Conservation (phyloP, 2,329 filamentous ascomycete species). For the Rosellinia necatrix region DNA sequence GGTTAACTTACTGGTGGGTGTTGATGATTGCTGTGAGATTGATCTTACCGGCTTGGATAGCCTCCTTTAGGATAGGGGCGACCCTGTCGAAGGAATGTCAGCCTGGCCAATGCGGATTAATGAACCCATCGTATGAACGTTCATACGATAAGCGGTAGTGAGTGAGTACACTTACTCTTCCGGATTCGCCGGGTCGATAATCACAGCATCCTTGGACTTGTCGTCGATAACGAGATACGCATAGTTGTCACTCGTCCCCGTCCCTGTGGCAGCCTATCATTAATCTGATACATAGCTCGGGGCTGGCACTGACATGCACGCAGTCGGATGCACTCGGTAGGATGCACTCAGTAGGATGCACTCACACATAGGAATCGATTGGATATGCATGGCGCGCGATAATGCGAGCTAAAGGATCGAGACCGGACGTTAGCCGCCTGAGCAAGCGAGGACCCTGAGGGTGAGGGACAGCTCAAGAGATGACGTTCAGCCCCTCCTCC, state of each 20-base stretch:
- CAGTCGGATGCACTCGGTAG: not conserved
- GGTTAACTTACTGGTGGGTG: constrained; percentile 83
- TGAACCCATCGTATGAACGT: not conserved
- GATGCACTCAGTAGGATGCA: too few relatives aligned
- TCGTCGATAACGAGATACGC: constrained; percentile 82
- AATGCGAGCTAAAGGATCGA: constrained; percentile 37
- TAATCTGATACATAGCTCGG: constrained; percentile 6
- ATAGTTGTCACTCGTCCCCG: constrained; percentile 80
- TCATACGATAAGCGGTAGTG: not conserved
- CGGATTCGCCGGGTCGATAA: constrained; percentile 81
- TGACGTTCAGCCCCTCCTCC: not conserved
- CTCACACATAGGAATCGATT: constrained; percentile 88
- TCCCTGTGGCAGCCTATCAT: constrained; percentile 57
- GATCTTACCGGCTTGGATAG: constrained; percentile 71
- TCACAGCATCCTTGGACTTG: constrained; percentile 75
- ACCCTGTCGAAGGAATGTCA: constrained; percentile 52
- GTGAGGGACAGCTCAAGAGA: not conserved
- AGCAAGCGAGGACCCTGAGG: constrained; percentile 9
- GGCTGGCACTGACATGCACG: not conserved
- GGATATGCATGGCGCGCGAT: constrained; percentile 75
- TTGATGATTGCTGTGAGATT: constrained; percentile 91
- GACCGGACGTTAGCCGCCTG: constrained; percentile 14
- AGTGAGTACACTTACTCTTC: constrained; percentile 62
- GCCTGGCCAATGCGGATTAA: too few relatives aligned
- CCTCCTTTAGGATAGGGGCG: constrained; percentile 70